Base-by-base conservation (phyloP, 2,329 filamentous ascomycete genomes). In the Grosmannia serpens region DNA sequence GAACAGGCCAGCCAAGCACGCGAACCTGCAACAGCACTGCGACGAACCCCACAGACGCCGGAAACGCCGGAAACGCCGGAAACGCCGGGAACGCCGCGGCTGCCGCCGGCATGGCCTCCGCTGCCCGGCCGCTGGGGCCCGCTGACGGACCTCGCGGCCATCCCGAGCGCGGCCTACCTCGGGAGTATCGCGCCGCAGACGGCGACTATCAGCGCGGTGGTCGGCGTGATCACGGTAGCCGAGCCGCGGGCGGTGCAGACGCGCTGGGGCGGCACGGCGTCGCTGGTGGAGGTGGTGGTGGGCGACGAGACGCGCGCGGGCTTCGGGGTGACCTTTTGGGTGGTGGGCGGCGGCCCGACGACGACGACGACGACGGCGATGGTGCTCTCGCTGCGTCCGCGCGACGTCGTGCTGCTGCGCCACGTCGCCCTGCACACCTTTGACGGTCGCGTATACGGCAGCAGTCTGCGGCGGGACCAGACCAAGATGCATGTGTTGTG, bases 261-360 rank as follows among this genome's bases (percentile, higher is more conserved):
- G 0, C 78, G 81, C 46, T 85, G 81, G 73, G 82, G 85, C 29
- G 71, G 73, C 13, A 75, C 76, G 8, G 77, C 86, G 56, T 81
- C 87, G 7, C 77, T 95, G 3, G 74, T 92, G 47, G 90, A 95
- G 70, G 70, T 94, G 2, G 75, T 91, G 1, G 83, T 96, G 1
- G 91, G 88, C 6, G 92, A 97, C 69, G 88, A 96, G 56, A 95
- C 91, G 0, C 82, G 79, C 62, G 82, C 88, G 0, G 88, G 87
- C 2, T 57, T 59, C 31, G 15, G 22, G 17, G 50, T 59, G 20
- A 59, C 49, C 0, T 59, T 59, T 22, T 59, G 58, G 58, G 8
- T 4, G 15, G 41, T n/a, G n/a, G 7, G 35, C 9, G 35, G 35
- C n/a, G 13, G 6, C 10, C 4, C 31, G n/a, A n/a, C n/a, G 6